Evolutionary conservation across 1,284 basidiomycete genomes (phyloP), one percentile per base, ranked within the genome.

Genomic region (Moesziomyces aphidis): DNA sequence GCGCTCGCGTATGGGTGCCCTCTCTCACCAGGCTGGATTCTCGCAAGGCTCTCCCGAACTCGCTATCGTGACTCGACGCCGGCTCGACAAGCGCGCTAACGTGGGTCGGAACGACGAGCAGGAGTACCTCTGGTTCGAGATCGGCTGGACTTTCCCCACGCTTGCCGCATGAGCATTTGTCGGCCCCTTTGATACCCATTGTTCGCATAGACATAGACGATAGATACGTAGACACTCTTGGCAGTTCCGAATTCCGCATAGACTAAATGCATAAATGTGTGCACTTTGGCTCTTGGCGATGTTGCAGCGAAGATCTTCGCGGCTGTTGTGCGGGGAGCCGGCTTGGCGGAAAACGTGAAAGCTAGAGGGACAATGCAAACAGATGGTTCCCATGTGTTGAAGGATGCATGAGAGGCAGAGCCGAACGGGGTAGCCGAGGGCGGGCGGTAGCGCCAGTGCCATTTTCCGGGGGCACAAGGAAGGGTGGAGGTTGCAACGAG

Each of bases 71-170:
- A 60, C 61, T 23, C 49, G 55, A 31, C 54, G 63, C 47, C 55
- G 53, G 57, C 55, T 75, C n/a, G 56, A 64, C 34, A 75, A 75
- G 60, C 62, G 63, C 1, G 21, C 54, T 6, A 61, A 47, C 21
- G 50, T 75, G 7, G 73, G 73, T 4, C 48, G 73, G n/a, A 48
- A 66, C 31, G 73, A 75, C n/a, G 73, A 75, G 49, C 67, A 71
- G 19, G 73, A 59, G 26, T 75, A 75, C 44, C 61, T 75, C 17
- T 75, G 73, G 73, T 75, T 67, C 44, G 68, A 75, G 54, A 55
- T 75, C 46, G 68, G 63, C 13, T 75, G 73, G 73, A 48, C 22
- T 5, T 31, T 22, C 23, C 2, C 34, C 31, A 15, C 3, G 36
- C 44, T 42, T 48, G 31, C n/a, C 45, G 47, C 31, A 47, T 42